These are phyloP conservation scores for Pseudozyma sp. DNA, from an alignment of 1,284 basidiomycete species.

Conservation along the genomic window DNA sequence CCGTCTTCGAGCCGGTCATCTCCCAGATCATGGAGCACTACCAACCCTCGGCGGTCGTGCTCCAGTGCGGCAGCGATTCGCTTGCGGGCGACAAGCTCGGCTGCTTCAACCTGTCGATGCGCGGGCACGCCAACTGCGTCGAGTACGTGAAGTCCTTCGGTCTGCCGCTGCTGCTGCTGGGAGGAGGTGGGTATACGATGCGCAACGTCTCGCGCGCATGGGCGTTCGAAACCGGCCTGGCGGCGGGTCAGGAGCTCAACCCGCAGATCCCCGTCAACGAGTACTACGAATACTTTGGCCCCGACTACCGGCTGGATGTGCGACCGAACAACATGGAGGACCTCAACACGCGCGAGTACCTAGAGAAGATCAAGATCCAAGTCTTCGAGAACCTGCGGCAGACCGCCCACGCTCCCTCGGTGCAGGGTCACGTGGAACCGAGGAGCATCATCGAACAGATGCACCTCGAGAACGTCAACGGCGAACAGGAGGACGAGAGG, in stretches of 20 bases:
- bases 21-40: conserved; percentile 94
- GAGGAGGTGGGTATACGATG: conserved; percentile 99
- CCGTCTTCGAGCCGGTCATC: conserved; percentile 96
- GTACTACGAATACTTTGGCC: conserved; percentile 98
- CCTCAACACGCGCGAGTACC: conserved; percentile 89
- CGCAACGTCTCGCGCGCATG: conserved; percentile 95
- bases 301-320: conserved; percentile 97
- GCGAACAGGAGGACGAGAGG: conserved; percentile 40
- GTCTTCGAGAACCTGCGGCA: conserved; percentile 78
- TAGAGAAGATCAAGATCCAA: conserved; percentile 90
- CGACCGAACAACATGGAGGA: conserved; percentile 95
- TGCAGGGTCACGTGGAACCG: conserved; percentile 65
- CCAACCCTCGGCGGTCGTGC: conserved; percentile 92
- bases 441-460: conserved; percentile 36
- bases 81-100: conserved; percentile 96
- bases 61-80: conserved; percentile 99
- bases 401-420: conserved; percentile 56
- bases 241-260: conserved; percentile 91
- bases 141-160: conserved; percentile 97
- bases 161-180: conserved; percentile 89
- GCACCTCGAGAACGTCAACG: conserved; percentile 44
- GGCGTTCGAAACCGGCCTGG: conserved; percentile 97
- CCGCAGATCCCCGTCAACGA: conserved; percentile 71
- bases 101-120: conserved; percentile 96
- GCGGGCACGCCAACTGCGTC: conserved; percentile 96